phyloP scores from a whole-genome alignment of 83 land plant genomes.

The Diphasiastrum complanatum region DNA sequence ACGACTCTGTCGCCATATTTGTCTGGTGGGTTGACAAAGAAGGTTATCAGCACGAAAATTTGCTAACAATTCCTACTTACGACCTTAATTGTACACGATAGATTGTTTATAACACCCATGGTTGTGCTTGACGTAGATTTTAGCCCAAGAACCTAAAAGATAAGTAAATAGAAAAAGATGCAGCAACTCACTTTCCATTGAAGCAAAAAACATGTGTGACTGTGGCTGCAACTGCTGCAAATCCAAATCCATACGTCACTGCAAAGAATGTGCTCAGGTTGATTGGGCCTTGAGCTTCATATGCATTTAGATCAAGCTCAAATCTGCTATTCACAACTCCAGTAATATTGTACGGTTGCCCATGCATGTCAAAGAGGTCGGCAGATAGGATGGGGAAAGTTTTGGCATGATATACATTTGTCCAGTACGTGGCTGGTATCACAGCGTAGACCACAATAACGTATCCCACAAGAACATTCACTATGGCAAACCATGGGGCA shows the following conservation, averaged over 20 bases:
- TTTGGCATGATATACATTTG: slow-evolving; percentile 61
- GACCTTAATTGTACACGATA: not conserved
- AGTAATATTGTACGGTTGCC: slow-evolving; percentile 53
- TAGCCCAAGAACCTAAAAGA: not conserved
- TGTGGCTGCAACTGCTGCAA: slow-evolving; percentile 68
- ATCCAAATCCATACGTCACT: slow-evolving; percentile 67
- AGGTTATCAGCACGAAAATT: not conserved
- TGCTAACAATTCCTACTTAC: not conserved
- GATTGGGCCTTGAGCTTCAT: slow-evolving; percentile 42
- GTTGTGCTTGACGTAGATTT: not conserved
- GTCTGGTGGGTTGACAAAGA: not conserved
- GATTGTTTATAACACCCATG: not conserved
- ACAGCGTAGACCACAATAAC: slow-evolving; percentile 51
- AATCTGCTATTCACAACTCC: slow-evolving; percentile 46
- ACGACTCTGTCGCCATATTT: slow-evolving; percentile 19
- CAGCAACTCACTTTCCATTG: slow-evolving; percentile 67
- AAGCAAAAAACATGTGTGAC: slow-evolving; percentile 58
- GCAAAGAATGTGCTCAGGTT: slow-evolving; percentile 77
- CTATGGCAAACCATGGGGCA: slow-evolving; percentile 77
- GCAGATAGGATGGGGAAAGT: slow-evolving; percentile 80
- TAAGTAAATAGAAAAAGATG: too few relatives aligned
- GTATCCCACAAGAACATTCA: slow-evolving; percentile 61
- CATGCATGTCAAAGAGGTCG: slow-evolving; percentile 43
- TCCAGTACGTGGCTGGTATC: slow-evolving; percentile 55
- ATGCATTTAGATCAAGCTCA: slow-evolving; percentile 49